phyloP scores from a whole-genome alignment of 176 grass and related monocot genomes.

The Typha latifolia region DNA sequence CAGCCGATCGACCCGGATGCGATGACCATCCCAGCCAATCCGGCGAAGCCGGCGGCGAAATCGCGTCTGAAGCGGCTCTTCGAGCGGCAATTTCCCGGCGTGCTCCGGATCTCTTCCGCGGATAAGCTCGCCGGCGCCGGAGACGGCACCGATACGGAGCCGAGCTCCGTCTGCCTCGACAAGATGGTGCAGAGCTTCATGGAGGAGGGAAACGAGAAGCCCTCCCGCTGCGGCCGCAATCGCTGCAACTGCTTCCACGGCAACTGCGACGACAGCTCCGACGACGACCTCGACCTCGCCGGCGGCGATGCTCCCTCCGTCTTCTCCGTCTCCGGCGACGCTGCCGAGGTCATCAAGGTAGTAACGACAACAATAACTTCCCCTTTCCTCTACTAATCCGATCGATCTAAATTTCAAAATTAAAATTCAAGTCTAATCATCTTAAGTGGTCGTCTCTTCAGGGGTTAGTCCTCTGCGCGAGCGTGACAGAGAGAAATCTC shows the following conservation, averaged over 20 bases:
- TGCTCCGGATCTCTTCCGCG: not conserved
- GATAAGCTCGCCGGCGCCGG: not conserved
- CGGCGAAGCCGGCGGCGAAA: not conserved
- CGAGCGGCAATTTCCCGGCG: conserved; percentile 9
- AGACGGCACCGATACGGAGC: not conserved
- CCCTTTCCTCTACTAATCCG: conserved; percentile 3
- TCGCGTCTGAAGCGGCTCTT: conserved; percentile 15
- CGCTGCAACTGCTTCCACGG: conserved; percentile 75
- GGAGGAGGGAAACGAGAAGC: not conserved
- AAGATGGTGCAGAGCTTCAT: conserved; percentile 7
- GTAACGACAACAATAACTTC: not conserved
- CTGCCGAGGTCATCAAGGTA: conserved; percentile 79
- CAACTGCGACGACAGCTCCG: conserved; percentile 33
- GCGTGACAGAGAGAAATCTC: conserved; percentile 78
- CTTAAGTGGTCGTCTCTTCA: conserved; percentile 17
- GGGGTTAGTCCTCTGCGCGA: conserved; percentile 72
- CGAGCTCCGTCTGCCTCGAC: conserved; percentile 14
- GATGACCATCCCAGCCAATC: not conserved
- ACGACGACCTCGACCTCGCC: conserved; percentile 21
- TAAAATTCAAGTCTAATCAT: not conserved
- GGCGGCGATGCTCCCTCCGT: conserved; percentile 25
- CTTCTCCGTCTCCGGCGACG: conserved; percentile 24
- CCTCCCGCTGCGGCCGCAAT: conserved; percentile 29
- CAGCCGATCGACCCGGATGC: conserved; percentile 6
- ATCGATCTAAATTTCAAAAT: not conserved